phyloP scores from a whole-genome alignment of 2,329 filamentous ascomycete genomes.

The Penicillium crustosum region DNA sequence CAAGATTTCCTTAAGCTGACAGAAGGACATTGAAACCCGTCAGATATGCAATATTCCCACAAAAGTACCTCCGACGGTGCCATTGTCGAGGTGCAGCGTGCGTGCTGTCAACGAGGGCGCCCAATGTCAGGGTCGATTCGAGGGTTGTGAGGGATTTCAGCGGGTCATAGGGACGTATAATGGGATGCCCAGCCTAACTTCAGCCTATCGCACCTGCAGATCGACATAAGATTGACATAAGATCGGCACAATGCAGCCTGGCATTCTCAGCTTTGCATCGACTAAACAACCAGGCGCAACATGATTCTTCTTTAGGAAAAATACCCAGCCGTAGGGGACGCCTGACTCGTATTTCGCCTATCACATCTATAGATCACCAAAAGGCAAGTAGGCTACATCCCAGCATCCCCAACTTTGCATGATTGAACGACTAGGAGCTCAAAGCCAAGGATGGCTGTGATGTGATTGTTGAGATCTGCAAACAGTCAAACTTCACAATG shows the following conservation, averaged over 20 bases:
- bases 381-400: neutral
- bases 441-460: neutral
- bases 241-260: neutral
- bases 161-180: too few relatives aligned
- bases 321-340: neutral
- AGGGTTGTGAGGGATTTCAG: neutral
- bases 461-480: neutral
- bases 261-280: neutral
- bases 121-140: neutral
- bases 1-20: neutral
- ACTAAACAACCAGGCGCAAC: neutral
- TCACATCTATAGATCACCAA: neutral
- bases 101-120: constrained; percentile 18
- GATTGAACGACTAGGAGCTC: neutral
- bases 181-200: neutral
- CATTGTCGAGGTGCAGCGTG: constrained; percentile 21
- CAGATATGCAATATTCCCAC: constrained; percentile 24
- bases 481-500: neutral
- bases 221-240: neutral
- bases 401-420: neutral
- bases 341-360: neutral
- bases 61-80: constrained; percentile 26
- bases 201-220: neutral
- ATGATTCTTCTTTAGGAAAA: neutral
- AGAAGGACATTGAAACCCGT: too few relatives aligned